These are phyloP conservation scores for Fraxinus sp. DNA, from an alignment of 305 asterid genomes.

Conservation along the genomic window DNA sequence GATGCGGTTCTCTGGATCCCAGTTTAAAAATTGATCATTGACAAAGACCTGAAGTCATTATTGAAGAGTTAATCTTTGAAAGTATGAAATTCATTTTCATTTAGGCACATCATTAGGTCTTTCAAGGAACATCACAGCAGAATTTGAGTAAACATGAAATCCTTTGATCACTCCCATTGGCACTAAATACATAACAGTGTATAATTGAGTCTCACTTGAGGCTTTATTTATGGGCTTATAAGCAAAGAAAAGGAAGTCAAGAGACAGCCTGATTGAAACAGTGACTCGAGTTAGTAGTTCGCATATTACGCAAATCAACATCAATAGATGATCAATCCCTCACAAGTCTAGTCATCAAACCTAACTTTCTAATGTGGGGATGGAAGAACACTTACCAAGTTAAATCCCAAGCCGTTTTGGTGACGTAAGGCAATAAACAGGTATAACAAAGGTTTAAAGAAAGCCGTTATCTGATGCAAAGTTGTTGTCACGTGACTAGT, in stretches of 20 bases:
- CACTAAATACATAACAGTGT: background rate
- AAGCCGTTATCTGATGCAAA: background rate
- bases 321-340: background rate
- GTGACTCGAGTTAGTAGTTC: background rate
- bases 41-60: conserved; percentile 70
- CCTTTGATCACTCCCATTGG: background rate
- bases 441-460: background rate
- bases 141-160: background rate
- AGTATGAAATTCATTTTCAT: background rate
- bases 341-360: background rate
- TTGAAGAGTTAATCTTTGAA: background rate
- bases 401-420: background rate
- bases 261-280: background rate
- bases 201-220: background rate
- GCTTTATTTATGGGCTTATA: background rate
- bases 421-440: background rate
- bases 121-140: background rate
- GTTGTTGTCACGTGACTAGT: background rate
- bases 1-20: conserved; percentile 94
- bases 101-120: background rate
- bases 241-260: background rate
- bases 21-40: conserved; percentile 93
- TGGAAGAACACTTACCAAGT: background rate
- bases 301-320: background rate
- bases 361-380: background rate